These are phyloP conservation scores for Chalciporus piperatus DNA, from an alignment of 768 basidiomycete species.

Conservation along the genomic window DNA sequence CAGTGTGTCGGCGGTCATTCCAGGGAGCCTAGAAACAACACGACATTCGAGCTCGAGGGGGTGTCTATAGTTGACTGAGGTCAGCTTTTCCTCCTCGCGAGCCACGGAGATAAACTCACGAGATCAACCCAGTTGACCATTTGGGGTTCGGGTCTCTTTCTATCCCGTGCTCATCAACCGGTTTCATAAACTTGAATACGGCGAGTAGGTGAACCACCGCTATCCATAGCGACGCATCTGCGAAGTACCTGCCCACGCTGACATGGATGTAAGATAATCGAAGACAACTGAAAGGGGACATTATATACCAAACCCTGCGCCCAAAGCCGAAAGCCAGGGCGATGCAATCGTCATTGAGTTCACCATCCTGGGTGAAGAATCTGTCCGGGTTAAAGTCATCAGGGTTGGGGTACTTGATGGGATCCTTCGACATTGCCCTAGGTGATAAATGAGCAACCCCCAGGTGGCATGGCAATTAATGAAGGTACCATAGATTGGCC, in stretches of 20 bases:
- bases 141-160: slow-evolving; percentile 24
- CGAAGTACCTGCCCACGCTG: slow-evolving; percentile 30
- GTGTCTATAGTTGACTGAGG: slow-evolving; percentile 15
- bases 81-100: slow-evolving; percentile 3
- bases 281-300: not conserved
- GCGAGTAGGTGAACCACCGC: slow-evolving; percentile 30
- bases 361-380: slow-evolving; percentile 22
- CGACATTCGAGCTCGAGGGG: slow-evolving; percentile 29
- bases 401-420: slow-evolving; percentile 25
- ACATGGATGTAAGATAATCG: slow-evolving; percentile 2
- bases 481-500: slow-evolving; percentile 28
- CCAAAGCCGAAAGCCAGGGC: slow-evolving; percentile 28
- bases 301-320: slow-evolving; percentile 25
- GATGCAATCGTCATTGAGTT: slow-evolving; percentile 24
- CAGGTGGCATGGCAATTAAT: not conserved
- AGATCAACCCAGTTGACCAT: slow-evolving; percentile 29
- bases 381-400: slow-evolving; percentile 29
- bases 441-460: slow-evolving; percentile 5
- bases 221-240: slow-evolving; percentile 32
- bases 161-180: slow-evolving; percentile 22
- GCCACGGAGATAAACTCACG: slow-evolving; percentile 17
- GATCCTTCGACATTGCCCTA: slow-evolving; percentile 32
- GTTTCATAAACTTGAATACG: slow-evolving; percentile 30
- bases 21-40: slow-evolving; percentile 20
- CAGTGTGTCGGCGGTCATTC: slow-evolving; percentile 15